A percentile compares a stretch with the other conserved stretches of the same genome.
Conservation (phyloP, 140 eudicot genomes). For the Bidens hawaiensis region DNA sequence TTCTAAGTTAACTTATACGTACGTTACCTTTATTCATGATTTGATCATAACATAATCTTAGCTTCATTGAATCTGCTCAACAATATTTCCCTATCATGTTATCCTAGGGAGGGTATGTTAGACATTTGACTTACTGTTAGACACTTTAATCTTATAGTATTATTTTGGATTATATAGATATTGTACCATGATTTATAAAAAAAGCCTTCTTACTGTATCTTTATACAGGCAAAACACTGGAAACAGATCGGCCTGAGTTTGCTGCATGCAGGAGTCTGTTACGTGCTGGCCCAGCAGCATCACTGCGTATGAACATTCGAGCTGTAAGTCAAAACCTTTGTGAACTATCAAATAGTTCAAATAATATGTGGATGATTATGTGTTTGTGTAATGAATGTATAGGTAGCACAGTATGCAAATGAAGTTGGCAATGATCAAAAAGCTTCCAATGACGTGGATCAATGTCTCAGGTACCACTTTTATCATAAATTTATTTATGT, state of each 20-base stretch:
- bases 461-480: constrained; percentile 71
- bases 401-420: constrained; percentile 94
- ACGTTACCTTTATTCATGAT: neutral
- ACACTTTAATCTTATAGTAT: neutral
- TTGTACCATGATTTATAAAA: neutral
- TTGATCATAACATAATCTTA: neutral
- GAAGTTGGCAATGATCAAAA: constrained; percentile 66
- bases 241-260: constrained; percentile 68
- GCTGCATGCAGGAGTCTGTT: constrained; percentile 64
- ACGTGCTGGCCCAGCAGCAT: constrained; percentile 91
- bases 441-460: constrained; percentile 74
- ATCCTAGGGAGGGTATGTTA: neutral
- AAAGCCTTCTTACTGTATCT: constrained; percentile 8
- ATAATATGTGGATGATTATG: neutral
- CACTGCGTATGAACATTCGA: constrained; percentile 83
- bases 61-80: neutral
- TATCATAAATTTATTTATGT: neutral
- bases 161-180: neutral
- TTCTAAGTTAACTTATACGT: neutral
- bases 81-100: neutral
- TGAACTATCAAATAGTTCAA: neutral
- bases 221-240: constrained; percentile 60
- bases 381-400: constrained; percentile 19
- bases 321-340: constrained; percentile 57
- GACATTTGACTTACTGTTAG: neutral